phyloP scores from a whole-genome alignment of 2,329 filamentous ascomycete species.

The Phyllosticta citrichinensis region DNA sequence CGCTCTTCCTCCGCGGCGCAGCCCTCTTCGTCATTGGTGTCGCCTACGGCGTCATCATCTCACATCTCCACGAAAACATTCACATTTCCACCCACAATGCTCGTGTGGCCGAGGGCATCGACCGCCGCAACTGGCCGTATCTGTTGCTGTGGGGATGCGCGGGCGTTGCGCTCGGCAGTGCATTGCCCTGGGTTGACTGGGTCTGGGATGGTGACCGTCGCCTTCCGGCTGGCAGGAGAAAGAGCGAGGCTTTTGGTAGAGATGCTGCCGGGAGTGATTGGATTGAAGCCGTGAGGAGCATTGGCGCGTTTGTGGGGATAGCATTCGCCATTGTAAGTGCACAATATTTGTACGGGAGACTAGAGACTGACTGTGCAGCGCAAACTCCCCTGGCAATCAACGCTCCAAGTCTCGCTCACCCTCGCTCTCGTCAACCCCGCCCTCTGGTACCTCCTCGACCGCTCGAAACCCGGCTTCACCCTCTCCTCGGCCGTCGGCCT shows the following conservation, averaged over 20 bases:
- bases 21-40: slow-evolving; percentile 72
- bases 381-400: slow-evolving; percentile 85
- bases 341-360: background rate
- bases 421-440: slow-evolving; percentile 86
- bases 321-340: slow-evolving; percentile 76
- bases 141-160: slow-evolving; percentile 71
- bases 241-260: slow-evolving; percentile 18
- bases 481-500: slow-evolving; percentile 66
- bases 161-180: slow-evolving; percentile 65
- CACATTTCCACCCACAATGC: slow-evolving; percentile 47
- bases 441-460: slow-evolving; percentile 93
- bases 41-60: slow-evolving; percentile 72
- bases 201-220: slow-evolving; percentile 52
- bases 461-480: slow-evolving; percentile 73
- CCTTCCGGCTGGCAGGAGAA: slow-evolving; percentile 24
- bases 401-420: slow-evolving; percentile 82
- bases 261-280: slow-evolving; percentile 50
- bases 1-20: slow-evolving; percentile 14
- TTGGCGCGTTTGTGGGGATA: slow-evolving; percentile 63
- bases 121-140: slow-evolving; percentile 53
- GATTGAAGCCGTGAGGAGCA: slow-evolving; percentile 60
- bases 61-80: slow-evolving; percentile 63
- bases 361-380: slow-evolving; percentile 43
- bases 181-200: slow-evolving; percentile 76
- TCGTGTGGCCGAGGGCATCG: slow-evolving; percentile 43